A percentile compares a stretch with the other conserved stretches of the same genome.
These are phyloP conservation scores for Volvariella volvacea DNA, from an alignment of 1,284 basidiomycete species.

Conservation along the genomic window DNA sequence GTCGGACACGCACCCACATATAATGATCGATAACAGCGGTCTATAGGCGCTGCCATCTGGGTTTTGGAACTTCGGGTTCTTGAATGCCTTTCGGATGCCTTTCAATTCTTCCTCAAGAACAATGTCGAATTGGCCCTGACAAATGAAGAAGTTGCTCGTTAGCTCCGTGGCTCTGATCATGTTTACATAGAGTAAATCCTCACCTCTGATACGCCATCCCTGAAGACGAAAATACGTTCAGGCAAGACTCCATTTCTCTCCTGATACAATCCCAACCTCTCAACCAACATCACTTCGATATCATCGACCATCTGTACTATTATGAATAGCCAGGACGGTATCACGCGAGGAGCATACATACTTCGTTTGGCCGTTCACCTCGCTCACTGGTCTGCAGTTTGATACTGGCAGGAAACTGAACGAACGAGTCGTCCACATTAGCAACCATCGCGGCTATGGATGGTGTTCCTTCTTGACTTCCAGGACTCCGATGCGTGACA, in stretches of 20 bases:
- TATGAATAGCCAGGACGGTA: too few species aligned
- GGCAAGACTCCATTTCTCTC: conserved; percentile 49
- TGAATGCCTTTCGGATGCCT: conserved; percentile 50
- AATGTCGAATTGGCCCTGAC: conserved; percentile 59
- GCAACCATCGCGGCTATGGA: conserved; percentile 77
- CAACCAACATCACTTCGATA: conserved; percentile 58
- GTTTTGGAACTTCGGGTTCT: conserved; percentile 38
- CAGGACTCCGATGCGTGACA: conserved; percentile 65
- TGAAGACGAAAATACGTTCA: conserved; percentile 60
- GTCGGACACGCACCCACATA: conserved; percentile 47
- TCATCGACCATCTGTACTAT: conserved; percentile 49
- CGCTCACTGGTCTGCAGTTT: conserved; percentile 47
- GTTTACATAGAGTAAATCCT: background rate
- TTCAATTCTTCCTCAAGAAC: conserved; percentile 53
- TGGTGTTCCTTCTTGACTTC: conserved; percentile 53
- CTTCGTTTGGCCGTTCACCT: conserved; percentile 37
- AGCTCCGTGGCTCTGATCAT: background rate
- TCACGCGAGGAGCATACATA: too few species aligned
- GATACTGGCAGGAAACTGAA: conserved; percentile 65
- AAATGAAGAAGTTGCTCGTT: too few species aligned
- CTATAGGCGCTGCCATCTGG: conserved; percentile 39
- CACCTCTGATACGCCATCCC: conserved; percentile 73
- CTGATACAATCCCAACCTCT: conserved; percentile 55
- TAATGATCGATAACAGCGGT: conserved; percentile 62
- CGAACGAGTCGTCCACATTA: conserved; percentile 57